Evolutionary conservation across 2,329 filamentous ascomycete species (phyloP).

Genomic region (Fusarium buxicola): DNA sequence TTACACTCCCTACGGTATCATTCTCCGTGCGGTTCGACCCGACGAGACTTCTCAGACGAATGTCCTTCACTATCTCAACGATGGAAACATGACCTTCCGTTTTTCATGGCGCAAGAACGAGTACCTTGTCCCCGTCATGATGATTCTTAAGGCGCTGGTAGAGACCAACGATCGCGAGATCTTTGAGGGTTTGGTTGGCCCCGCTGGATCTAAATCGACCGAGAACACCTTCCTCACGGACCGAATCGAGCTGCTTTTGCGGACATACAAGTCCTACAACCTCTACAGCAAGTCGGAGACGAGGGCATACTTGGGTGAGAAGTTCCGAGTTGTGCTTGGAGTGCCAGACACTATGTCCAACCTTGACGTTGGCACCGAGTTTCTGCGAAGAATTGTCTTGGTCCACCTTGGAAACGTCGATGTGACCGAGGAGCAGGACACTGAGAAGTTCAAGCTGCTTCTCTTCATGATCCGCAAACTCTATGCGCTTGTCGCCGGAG

Average conservation of each 20-base stretch:
- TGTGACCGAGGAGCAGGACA: constrained; percentile 85
- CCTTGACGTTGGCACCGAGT: constrained; percentile 91
- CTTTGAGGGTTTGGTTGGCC: constrained; percentile 90
- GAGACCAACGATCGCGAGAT: constrained; percentile 98
- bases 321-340: constrained; percentile 89
- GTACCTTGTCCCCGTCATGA: constrained; percentile 94
- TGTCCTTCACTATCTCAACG: constrained; percentile 92
- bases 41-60: constrained; percentile 99
- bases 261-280: constrained; percentile 92
- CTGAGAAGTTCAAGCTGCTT: constrained; percentile 93
- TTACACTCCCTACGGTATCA: constrained; percentile 91
- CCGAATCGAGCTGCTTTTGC: constrained; percentile 88
- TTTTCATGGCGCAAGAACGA: constrained; percentile 99
- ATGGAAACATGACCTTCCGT: constrained; percentile 95
- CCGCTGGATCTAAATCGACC: constrained; percentile 78
- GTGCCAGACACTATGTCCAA: constrained; percentile 87
- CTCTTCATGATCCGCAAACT: constrained; percentile 97
- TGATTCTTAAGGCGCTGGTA: constrained; percentile 93
- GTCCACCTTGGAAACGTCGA: constrained; percentile 90
- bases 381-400: constrained; percentile 88
- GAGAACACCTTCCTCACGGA: constrained; percentile 95
- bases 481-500: constrained; percentile 90
- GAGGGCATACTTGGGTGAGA: constrained; percentile 86
- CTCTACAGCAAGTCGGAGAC: constrained; percentile 86
- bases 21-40: constrained; percentile 91